These are phyloP conservation scores for Davidsoniella neocaledoniae DNA, from an alignment of 2,329 filamentous ascomycete genomes.

Conservation along the genomic window DNA sequence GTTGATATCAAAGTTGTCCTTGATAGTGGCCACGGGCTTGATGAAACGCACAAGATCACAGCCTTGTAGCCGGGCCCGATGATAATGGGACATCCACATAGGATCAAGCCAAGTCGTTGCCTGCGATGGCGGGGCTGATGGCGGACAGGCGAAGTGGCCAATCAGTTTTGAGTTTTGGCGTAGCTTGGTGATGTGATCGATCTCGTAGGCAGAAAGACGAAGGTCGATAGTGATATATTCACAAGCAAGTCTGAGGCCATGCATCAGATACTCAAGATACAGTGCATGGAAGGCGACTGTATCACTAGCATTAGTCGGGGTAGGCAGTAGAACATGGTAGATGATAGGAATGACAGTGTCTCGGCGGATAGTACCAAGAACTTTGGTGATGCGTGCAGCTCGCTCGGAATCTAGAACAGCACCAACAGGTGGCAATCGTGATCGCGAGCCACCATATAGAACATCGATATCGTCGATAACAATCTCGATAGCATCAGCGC, in stretches of 20 bases:
- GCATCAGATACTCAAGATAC: constrained; percentile 40
- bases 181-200: constrained; percentile 31
- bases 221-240: constrained; percentile 49
- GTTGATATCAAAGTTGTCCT: constrained; percentile 46
- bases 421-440: constrained; percentile 7
- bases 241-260: constrained; percentile 43
- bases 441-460: constrained; percentile 4
- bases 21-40: constrained; percentile 36
- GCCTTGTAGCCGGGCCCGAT: constrained; percentile 36
- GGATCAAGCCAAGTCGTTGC: constrained; percentile 35
- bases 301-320: constrained; percentile 9
- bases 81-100: constrained; percentile 39
- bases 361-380: constrained; percentile 42
- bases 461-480: constrained; percentile 22
- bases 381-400: constrained; percentile 36
- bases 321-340: constrained; percentile 30
- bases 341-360: constrained; percentile 44
- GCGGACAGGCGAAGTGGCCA: constrained; percentile 29
- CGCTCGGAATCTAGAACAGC: constrained; percentile 18
- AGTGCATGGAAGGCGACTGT: constrained; percentile 15
- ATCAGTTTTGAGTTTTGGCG: constrained; percentile 45
- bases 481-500: constrained; percentile 50
- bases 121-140: constrained; percentile 8
- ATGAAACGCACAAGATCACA: constrained; percentile 47
- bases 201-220: constrained; percentile 32